These are phyloP conservation scores for Penicilliopsis zonata DNA, from an alignment of 495 filamentous ascomycete genomes.

Conservation along the genomic window DNA sequence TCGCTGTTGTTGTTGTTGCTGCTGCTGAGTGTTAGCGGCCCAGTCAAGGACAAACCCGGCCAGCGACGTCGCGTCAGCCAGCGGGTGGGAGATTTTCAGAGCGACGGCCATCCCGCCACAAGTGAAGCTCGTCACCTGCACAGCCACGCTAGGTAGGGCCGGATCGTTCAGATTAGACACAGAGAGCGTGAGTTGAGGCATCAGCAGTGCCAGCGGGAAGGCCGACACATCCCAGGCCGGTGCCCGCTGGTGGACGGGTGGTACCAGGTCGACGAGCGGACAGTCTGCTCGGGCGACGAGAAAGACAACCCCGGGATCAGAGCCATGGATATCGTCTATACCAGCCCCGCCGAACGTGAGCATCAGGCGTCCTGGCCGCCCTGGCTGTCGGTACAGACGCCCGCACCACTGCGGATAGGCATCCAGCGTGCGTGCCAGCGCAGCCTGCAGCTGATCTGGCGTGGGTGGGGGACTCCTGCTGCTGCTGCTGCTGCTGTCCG, in stretches of 20 bases:
- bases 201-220: not conserved
- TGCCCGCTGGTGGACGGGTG: not conserved
- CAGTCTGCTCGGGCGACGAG: constrained; percentile 1
- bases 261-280: not conserved
- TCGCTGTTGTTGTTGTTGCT: too few species aligned
- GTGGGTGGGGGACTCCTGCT: constrained; percentile 2
- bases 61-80: constrained; percentile 3
- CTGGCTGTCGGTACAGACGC: constrained; percentile 12
- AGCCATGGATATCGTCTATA: too few species aligned
- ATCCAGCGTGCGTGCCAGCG: constrained; percentile 19
- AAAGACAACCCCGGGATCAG: constrained; percentile 16
- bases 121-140: constrained; percentile 4
- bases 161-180: constrained; percentile 3
- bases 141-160: constrained; percentile 1
- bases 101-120: constrained; percentile 5
- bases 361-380: constrained; percentile 6
- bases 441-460: constrained; percentile 16
- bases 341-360: constrained; percentile 7
- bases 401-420: constrained; percentile 25
- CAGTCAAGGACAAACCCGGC: constrained; percentile 3
- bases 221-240: not conserved
- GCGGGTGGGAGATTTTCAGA: constrained; percentile 1
- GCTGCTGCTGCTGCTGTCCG: not conserved
- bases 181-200: constrained; percentile 1
- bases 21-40: not conserved